These are phyloP conservation scores for Salix exigua DNA, from an alignment of 345 rosid genomes.

Conservation along the genomic window DNA sequence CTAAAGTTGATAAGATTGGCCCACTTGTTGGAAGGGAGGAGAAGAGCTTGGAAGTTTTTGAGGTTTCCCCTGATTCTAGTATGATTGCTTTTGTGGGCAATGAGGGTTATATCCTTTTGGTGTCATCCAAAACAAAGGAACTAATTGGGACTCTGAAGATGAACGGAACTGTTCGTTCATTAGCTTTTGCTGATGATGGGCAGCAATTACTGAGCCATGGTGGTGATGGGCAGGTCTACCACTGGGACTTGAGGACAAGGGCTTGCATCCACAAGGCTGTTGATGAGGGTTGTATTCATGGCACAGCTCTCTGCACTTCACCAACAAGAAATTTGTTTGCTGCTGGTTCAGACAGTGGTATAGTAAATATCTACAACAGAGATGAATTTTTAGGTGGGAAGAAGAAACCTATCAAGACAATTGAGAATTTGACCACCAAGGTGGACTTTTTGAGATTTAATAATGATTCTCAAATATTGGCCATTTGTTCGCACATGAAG, in stretches of 20 bases:
- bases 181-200: conserved; percentile 71
- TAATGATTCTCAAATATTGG: conserved; percentile 75
- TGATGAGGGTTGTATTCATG: conserved; percentile 80
- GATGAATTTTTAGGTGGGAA: conserved; percentile 78
- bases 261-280: conserved; percentile 74
- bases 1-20: conserved; percentile 72
- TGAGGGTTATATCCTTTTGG: conserved; percentile 80
- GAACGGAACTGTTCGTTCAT: conserved; percentile 77
- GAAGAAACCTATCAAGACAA: conserved; percentile 66
- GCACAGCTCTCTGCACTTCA: conserved; percentile 67
- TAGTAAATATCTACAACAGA: conserved; percentile 80
- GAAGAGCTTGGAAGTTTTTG: conserved; percentile 88
- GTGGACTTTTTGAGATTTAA: conserved; percentile 81
- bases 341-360: conserved; percentile 80
- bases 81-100: conserved; percentile 80
- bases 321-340: conserved; percentile 61
- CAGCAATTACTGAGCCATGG: conserved; percentile 73
- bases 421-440: conserved; percentile 75
- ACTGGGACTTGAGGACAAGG: conserved; percentile 87
- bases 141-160: conserved; percentile 81
- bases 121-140: conserved; percentile 77
- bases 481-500: conserved; percentile 70
- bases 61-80: conserved; percentile 77
- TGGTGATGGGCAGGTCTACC: conserved; percentile 86
- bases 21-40: conserved; percentile 95